Evolutionary conservation across 2,329 filamentous ascomycete genomes (phyloP), one percentile per base, ranked within the genome.

Genomic region (Chaetomium sp.): DNA sequence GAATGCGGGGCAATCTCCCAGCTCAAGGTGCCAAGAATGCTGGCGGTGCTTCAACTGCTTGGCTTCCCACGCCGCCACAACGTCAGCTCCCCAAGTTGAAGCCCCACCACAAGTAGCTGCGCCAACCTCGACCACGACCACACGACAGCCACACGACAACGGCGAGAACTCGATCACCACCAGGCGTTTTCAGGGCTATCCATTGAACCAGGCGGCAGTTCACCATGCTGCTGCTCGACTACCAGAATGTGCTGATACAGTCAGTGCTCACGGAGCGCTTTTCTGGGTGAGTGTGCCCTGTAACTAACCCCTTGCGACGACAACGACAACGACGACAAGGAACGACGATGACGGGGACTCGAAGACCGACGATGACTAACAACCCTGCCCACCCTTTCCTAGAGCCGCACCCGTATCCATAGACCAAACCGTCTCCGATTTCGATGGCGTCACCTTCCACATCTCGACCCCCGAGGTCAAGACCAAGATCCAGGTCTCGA

Each of bases 351-450:
- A 27, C 3, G 3, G 19, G 19, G 19, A 27, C 3, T 27, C 40
- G 4, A 11, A n/a, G 40, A 12, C 3, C 6, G 8, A 11, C 9
- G 5, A 42, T 42, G 19, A 32, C 56, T 59, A 33, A 59, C 54
- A 34, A 40, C 40, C 46, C 14, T 45, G 12, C 27, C 27, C 14
- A 27, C 9, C 6, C 41, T 4, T 10, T 34, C 37, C 55, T 68
- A 96, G 92, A 74, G 88, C 88, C 71, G 77, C 89, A 64, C 90
- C 91, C 57, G 82, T 84, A 57, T 90, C 89, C 65, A 96, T 99
- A 72, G 95, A 99, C 75, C 94, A 99, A 78, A 90, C 95, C 61
- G 90, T 96, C 61, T 97, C 92, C 70, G 94, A 99, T 76, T 99
- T 99, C 70, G 95, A 99, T 75, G 92, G 92, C 70, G 94, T 97